Evolutionary conservation across 2,329 filamentous ascomycete genomes (phyloP).

Genomic region (Paradendryphiella salina): DNA sequence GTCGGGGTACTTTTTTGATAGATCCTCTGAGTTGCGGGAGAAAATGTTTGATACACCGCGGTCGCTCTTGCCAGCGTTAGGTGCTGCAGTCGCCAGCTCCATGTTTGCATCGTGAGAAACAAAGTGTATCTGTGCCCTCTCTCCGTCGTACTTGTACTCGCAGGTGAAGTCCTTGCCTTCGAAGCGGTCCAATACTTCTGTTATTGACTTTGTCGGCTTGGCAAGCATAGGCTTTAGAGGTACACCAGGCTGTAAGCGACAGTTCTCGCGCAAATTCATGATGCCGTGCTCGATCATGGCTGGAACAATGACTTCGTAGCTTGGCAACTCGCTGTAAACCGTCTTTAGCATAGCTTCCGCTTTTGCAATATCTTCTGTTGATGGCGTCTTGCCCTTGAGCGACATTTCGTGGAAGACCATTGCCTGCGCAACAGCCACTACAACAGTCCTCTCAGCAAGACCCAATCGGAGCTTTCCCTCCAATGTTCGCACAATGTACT

Average conservation of each 20-base stretch:
- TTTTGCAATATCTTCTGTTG: slow-evolving; percentile 74
- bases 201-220: slow-evolving; percentile 97
- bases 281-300: slow-evolving; percentile 86
- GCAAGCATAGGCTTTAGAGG: slow-evolving; percentile 98
- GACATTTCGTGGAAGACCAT: slow-evolving; percentile 80
- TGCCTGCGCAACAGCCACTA: slow-evolving; percentile 87
- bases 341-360: slow-evolving; percentile 86
- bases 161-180: slow-evolving; percentile 95
- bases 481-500: slow-evolving; percentile 88
- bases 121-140: slow-evolving; percentile 98
- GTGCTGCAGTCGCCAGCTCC: slow-evolving; percentile 62
- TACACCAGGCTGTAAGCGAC: slow-evolving; percentile 90
- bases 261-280: slow-evolving; percentile 76
- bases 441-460: slow-evolving; percentile 86
- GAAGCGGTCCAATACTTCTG: slow-evolving; percentile 94
- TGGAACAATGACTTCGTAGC: slow-evolving; percentile 93
- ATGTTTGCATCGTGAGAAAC: slow-evolving; percentile 78
- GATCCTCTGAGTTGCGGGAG: slow-evolving; percentile 93
- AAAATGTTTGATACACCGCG: slow-evolving; percentile 89
- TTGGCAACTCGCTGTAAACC: slow-evolving; percentile 93
- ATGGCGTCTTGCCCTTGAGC: slow-evolving; percentile 70
- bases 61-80: slow-evolving; percentile 66
- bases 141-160: slow-evolving; percentile 98
- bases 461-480: slow-evolving; percentile 93
- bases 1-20: slow-evolving; percentile 97